Base-by-base conservation (phyloP, 306 rosid species). In the Trifolium fragiferum region DNA sequence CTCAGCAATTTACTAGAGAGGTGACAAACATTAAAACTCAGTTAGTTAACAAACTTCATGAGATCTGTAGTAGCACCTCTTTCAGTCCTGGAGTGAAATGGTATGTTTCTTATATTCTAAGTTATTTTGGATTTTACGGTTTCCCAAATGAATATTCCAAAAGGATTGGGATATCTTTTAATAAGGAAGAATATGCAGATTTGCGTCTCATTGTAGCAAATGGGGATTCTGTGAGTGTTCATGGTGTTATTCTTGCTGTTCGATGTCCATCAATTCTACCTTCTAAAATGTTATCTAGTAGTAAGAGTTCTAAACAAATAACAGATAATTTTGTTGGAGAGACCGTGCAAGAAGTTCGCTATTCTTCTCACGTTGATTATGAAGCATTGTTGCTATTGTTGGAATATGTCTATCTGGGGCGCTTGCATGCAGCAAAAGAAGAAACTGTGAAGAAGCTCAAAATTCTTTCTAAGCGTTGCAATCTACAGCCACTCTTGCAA, bases 261-360 rank as follows among this genome's bases (percentile, higher is more conserved):
- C 88, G 85, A 68, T 91, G 97, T 74, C 86, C 90, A 44, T 89
- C 92, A 54, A 71, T 93, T 72, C 83, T 93, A 74, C 98, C 94
- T 76, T 85, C 75, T 71, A 68, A 61, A 71, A 60, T 75, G 32
- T 66, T 76, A 21, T 35, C 55, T 40, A 38, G 59, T 69, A 66
- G 55, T 72, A 70, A 68, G 62, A 76, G 68, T 57, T 30, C 57
- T 72, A 27, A 54, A 53, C 77, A 74, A 68, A 78, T 72, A 61
- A 57, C 49, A 54, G 70, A 67, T 55, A 41, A 76, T 49, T 64
- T 54, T 15, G 33, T 23, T 19, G 70, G 66, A 55, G 82, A 72
- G 81, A 38, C 75, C 19, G 57, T 15, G 40, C 87, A 77, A 77
- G 93, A 84, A 73, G 82, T 93, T 70, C 84, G 84, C 55, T 78